Percentiles rank a stretch among this genome's conserved stretches.
phyloP scores from a whole-genome alignment of 2,329 filamentous ascomycete genomes.

The Tolypocladium paradoxum region DNA sequence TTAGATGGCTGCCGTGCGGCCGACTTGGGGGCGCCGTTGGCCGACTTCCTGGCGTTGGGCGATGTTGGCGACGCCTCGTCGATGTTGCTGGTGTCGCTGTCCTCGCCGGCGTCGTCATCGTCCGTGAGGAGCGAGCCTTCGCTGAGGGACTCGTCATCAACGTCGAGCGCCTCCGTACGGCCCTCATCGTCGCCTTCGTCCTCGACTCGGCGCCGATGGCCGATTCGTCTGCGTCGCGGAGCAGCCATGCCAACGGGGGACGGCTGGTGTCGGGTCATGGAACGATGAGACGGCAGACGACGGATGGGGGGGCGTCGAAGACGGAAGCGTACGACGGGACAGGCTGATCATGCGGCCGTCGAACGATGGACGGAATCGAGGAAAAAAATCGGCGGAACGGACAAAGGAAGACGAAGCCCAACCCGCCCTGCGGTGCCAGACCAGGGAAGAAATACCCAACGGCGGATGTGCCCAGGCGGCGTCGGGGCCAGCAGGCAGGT shows the following conservation, averaged over 20 bases:
- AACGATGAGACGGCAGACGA: slow-evolving; percentile 14
- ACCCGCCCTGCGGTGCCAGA: slow-evolving; percentile 13
- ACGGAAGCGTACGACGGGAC: slow-evolving; percentile 15
- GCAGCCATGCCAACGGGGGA: slow-evolving; percentile 21
- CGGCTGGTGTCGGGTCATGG: slow-evolving; percentile 4
- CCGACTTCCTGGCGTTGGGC: slow-evolving; percentile 27
- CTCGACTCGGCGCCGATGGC: slow-evolving; percentile 56
- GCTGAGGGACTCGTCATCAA: slow-evolving; percentile 55
- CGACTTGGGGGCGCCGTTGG: slow-evolving; percentile 30
- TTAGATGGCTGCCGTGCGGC: slow-evolving; percentile 19
- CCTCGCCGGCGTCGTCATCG: slow-evolving; percentile 47
- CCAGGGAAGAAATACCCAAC: slow-evolving; percentile 3
- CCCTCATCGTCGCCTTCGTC: slow-evolving; percentile 63
- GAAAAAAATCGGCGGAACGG: not conserved
- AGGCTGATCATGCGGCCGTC: slow-evolving; percentile 17
- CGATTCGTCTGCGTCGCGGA: slow-evolving; percentile 54
- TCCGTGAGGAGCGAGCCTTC: slow-evolving; percentile 54
- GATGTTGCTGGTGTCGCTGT: slow-evolving; percentile 55
- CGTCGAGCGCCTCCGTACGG: slow-evolving; percentile 41
- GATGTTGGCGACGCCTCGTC: slow-evolving; percentile 44
- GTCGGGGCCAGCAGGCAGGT: not conserved
- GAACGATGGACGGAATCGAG: not conserved
- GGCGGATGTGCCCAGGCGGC: not conserved
- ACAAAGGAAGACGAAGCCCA: slow-evolving; percentile 6
- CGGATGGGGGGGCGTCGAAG: slow-evolving; percentile 18